phyloP scores from a whole-genome alignment of 306 rosid genomes.

The Begonia fuchsioides region DNA sequence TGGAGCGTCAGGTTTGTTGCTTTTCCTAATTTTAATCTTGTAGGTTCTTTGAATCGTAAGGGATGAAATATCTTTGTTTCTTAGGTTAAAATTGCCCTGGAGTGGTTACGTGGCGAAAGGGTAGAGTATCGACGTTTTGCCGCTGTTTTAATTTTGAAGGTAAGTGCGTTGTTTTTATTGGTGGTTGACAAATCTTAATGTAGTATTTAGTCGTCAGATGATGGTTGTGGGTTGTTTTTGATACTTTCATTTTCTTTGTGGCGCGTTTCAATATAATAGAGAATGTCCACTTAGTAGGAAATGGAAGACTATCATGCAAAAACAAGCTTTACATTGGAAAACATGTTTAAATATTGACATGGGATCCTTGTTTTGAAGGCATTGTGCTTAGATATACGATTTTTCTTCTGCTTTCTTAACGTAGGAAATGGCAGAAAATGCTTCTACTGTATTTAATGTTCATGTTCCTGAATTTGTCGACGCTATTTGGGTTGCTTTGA shows the following conservation, averaged over 20 bases:
- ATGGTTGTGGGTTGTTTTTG: too few relatives aligned
- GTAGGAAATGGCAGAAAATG: constrained; percentile 99
- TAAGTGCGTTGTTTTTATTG: constrained; percentile 21
- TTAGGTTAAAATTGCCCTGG: constrained; percentile 76
- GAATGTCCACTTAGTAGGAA: too few relatives aligned
- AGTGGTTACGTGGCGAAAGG: constrained; percentile 79
- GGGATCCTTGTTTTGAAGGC: too few relatives aligned
- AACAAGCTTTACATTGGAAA: too few relatives aligned
- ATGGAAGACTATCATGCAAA: too few relatives aligned
- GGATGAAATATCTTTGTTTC: constrained; percentile 9
- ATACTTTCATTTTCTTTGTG: too few relatives aligned
- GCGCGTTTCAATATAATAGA: too few relatives aligned
- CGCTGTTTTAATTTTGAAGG: constrained; percentile 88
- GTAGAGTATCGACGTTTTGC: constrained; percentile 90
- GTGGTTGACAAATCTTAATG: too few relatives aligned
- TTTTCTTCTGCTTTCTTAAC: neutral
- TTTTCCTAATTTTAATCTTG: neutral
- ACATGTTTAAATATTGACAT: too few relatives aligned
- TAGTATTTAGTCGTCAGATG: too few relatives aligned
- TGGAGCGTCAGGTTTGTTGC: constrained; percentile 71
- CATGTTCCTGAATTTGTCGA: constrained; percentile 97
- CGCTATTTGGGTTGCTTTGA: constrained; percentile 93
- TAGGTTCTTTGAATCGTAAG: constrained; percentile 4
- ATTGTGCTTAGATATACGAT: neutral
- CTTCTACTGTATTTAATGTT: constrained; percentile 92